These are phyloP conservation scores for Chaetomium globosum DNA, from an alignment of 2,329 filamentous ascomycete species.

Conservation along the genomic window DNA sequence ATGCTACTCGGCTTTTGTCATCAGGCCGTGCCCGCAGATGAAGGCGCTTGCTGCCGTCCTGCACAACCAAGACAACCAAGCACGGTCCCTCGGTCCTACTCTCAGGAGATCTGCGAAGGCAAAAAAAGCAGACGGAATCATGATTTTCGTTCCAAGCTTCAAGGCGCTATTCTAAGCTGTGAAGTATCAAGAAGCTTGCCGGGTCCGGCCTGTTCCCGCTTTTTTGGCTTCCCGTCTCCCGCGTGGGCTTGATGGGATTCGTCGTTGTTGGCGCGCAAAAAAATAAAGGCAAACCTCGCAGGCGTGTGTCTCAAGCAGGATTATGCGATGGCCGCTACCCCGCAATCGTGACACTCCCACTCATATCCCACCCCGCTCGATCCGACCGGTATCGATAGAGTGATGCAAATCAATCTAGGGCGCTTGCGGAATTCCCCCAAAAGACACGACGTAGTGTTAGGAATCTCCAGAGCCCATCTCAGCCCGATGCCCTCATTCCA, in stretches of 20 bases:
- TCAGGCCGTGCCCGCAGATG: conserved; percentile 14
- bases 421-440: background rate
- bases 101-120: background rate
- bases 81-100: background rate
- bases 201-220: background rate
- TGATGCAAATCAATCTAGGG: background rate
- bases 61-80: background rate
- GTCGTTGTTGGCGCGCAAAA: background rate
- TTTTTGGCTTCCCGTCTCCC: background rate
- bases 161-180: conserved; percentile 3
- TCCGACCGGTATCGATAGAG: background rate
- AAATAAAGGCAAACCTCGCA: background rate
- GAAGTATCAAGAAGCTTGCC: background rate
- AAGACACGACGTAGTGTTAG: too few relatives aligned
- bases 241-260: background rate
- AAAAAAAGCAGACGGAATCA: background rate
- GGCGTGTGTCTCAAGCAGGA: conserved; percentile 6
- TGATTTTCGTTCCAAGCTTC: background rate
- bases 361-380: conserved; percentile 5
- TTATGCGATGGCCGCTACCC: background rate
- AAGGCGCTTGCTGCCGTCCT: conserved; percentile 1
- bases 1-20: conserved; percentile 1
- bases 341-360: background rate
- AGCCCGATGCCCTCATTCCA: background rate
- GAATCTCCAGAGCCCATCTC: background rate